A percentile compares a stretch with the other conserved stretches of the same genome.
These are phyloP conservation scores for Chaetomium cochliodes DNA, from an alignment of 495 filamentous ascomycete genomes.

Conservation along the genomic window DNA sequence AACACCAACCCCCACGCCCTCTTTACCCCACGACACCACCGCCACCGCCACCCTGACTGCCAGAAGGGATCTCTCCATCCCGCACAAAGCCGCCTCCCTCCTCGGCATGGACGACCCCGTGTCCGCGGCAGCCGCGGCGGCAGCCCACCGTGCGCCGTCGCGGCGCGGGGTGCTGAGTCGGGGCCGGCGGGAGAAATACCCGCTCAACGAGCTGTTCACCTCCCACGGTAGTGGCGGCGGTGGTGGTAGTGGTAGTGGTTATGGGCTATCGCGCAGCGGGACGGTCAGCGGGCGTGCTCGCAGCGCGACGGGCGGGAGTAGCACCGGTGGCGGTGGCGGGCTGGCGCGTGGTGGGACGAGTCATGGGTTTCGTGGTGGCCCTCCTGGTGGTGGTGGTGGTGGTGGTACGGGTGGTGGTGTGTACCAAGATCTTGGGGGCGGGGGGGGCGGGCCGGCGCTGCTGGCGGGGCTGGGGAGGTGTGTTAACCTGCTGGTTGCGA, in stretches of 20 bases:
- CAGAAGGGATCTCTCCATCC: conserved; percentile 31
- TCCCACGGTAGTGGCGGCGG: neutral
- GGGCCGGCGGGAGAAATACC: neutral
- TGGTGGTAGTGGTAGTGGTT: neutral
- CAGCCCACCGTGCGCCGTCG: neutral
- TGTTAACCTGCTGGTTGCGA: conserved; percentile 39
- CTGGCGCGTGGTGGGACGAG: neutral
- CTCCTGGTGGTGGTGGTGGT: no score
- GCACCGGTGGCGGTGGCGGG: no score
- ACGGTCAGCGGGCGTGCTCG: neutral
- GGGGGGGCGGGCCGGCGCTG: conserved; percentile 26
- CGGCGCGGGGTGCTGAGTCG: neutral
- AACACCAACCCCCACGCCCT: neutral
- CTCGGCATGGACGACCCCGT: conserved; percentile 37
- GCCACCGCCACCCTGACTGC: conserved; percentile 17
- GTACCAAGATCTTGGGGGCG: neutral
- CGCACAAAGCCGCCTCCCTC: conserved; percentile 42
- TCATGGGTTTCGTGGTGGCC: neutral
- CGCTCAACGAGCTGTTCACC: neutral
- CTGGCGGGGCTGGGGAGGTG: conserved; percentile 41
- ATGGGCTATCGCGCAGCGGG: neutral
- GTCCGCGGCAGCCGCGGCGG: neutral
- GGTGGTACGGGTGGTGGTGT: neutral
- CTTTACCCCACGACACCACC: conserved; percentile 15
- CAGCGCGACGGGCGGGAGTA: neutral